These are phyloP conservation scores for Hemisphaericaspora nanyangensis DNA, from an alignment of 805 yeast species.

Conservation along the genomic window DNA sequence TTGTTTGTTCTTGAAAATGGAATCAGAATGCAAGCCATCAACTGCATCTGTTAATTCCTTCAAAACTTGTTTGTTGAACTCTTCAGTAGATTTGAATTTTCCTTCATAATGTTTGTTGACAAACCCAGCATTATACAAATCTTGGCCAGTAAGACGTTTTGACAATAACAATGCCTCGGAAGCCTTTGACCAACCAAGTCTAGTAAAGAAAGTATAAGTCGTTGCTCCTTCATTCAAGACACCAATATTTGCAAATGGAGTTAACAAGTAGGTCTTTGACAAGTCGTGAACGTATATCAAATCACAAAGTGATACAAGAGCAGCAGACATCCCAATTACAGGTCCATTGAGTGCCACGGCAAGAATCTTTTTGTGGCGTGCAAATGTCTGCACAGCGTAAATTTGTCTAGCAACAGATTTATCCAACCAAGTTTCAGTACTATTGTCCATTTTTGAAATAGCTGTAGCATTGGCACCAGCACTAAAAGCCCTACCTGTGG, in stretches of 20 bases:
- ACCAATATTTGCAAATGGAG: conserved; percentile 83
- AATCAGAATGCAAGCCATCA: conserved; percentile 41
- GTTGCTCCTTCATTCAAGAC: conserved; percentile 80
- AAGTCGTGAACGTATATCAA: conserved; percentile 64
- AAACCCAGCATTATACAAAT: conserved; percentile 54
- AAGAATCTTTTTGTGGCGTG: conserved; percentile 66
- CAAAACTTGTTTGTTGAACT: conserved; percentile 43
- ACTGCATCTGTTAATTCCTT: conserved; percentile 31
- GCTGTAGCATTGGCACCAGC: conserved; percentile 69
- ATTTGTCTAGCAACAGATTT: conserved; percentile 66
- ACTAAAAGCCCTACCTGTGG: conserved; percentile 73
- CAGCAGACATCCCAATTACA: conserved; percentile 73
- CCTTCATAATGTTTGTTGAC: conserved; percentile 52
- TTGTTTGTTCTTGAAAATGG: conserved; percentile 38
- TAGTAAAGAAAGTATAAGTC: conserved; percentile 58
- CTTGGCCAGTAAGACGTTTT: conserved; percentile 56
- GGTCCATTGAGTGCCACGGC: conserved; percentile 83
- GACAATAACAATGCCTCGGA: conserved; percentile 70
- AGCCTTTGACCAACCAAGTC: conserved; percentile 70
- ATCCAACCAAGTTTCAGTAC: conserved; percentile 46
- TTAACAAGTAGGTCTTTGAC: conserved; percentile 52
- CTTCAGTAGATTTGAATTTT: conserved; percentile 27
- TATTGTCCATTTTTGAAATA: conserved; percentile 26
- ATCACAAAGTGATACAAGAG: conserved; percentile 70
- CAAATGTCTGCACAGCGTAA: conserved; percentile 60